phyloP scores from a whole-genome alignment of 371 early-diverging fungal genomes.

The Entomophthora muscae region DNA sequence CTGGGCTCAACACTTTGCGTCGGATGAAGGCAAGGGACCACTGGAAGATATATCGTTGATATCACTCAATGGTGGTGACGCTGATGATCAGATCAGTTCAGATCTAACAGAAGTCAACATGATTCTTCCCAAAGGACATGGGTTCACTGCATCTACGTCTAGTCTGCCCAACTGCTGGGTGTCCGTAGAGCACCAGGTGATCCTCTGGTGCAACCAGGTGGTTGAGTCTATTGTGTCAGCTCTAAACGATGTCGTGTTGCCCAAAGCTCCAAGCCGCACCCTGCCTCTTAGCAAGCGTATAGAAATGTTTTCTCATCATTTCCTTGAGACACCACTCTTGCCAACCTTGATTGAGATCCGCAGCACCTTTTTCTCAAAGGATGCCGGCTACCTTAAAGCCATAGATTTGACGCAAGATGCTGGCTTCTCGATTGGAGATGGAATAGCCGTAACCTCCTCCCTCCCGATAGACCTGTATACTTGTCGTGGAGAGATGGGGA shows the following conservation, averaged over 20 bases:
- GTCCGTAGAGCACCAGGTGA: slow-evolving; percentile 69
- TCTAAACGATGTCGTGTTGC: background rate
- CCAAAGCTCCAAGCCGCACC: background rate
- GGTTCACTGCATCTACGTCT: slow-evolving; percentile 56
- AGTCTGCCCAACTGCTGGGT: slow-evolving; percentile 78
- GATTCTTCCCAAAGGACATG: slow-evolving; percentile 26
- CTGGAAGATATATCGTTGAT: slow-evolving; percentile 47
- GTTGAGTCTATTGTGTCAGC: slow-evolving; percentile 35
- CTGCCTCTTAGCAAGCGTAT: background rate
- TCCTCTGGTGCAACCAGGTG: slow-evolving; percentile 87
- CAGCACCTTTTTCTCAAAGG: background rate
- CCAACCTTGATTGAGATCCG: background rate
- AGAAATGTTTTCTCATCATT: background rate
- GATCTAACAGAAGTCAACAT: background rate
- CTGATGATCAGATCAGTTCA: slow-evolving; percentile 59
- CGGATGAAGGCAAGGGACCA: slow-evolving; percentile 8
- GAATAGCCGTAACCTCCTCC: background rate
- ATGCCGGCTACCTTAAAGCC: background rate
- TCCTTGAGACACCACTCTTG: background rate
- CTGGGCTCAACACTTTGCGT: slow-evolving; percentile 35
- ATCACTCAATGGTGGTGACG: slow-evolving; percentile 81
- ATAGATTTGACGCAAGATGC: background rate
- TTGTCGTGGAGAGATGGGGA: background rate
- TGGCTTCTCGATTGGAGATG: background rate
- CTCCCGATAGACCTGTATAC: background rate